These are phyloP conservation scores for Phytopythium kandeliae DNA, from an alignment of 352 stramenopile species.

Conservation along the genomic window DNA sequence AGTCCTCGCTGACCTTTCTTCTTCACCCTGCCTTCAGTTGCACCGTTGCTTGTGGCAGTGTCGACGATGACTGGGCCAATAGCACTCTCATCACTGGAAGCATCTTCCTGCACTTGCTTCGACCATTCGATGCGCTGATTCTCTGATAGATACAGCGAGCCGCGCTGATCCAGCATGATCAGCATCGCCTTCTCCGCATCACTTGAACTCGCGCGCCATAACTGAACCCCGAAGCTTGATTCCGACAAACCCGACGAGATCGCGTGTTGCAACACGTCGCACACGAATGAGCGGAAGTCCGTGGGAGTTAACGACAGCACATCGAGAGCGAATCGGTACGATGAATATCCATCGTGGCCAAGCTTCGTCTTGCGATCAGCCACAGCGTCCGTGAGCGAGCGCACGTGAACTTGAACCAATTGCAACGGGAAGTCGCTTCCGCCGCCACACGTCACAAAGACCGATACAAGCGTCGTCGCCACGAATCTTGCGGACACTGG, in stretches of 20 bases:
- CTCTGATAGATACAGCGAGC: neutral
- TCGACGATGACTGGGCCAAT: neutral
- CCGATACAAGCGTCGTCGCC: constrained; percentile 41
- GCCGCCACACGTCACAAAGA: constrained; percentile 50
- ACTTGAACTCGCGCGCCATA: constrained; percentile 1
- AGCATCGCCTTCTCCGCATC: constrained; percentile 5
- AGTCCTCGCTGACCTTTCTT: neutral
- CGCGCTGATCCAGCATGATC: constrained; percentile 2
- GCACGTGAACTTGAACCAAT: constrained; percentile 62
- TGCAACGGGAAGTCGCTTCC: constrained; percentile 54
- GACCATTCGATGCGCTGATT: neutral
- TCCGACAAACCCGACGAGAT: neutral
- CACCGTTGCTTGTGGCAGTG: neutral
- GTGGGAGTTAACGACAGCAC: constrained; percentile 39
- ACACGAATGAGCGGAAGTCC: constrained; percentile 51
- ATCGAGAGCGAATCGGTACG: constrained; percentile 40
- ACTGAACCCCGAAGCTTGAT: neutral
- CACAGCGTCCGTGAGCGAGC: constrained; percentile 23
- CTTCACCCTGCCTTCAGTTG: neutral
- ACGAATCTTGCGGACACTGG: neutral
- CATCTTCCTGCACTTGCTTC: neutral
- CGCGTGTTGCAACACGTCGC: constrained; percentile 22
- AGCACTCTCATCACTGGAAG: neutral
- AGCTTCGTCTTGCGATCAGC: neutral
- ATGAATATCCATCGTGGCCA: neutral